phyloP scores from a whole-genome alignment of 148 eudicot species.

The Polygonum maritimum region DNA sequence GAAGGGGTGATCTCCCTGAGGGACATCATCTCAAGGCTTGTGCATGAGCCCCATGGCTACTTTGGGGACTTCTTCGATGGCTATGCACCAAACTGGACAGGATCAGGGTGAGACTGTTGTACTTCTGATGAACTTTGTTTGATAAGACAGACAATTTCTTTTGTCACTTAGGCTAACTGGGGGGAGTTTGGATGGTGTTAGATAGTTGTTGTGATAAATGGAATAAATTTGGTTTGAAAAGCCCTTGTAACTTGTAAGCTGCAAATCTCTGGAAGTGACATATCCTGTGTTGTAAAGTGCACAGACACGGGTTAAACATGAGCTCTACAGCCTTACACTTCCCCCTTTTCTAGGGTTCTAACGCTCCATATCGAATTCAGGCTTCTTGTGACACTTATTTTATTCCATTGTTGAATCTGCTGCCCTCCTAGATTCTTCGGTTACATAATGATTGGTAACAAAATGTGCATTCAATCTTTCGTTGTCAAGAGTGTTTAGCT shows the following conservation, averaged over 20 bases:
- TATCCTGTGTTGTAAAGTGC: neutral
- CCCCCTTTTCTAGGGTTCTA: neutral
- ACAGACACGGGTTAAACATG: neutral
- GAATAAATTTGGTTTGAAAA: neutral
- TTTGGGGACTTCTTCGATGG: constrained; percentile 98
- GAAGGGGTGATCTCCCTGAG: constrained; percentile 86
- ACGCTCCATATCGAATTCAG: neutral
- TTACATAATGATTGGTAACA: neutral
- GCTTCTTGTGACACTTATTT: neutral
- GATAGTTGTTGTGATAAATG: constrained; percentile 3
- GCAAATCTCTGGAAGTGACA: neutral
- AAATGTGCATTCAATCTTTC: neutral
- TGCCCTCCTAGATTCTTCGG: neutral
- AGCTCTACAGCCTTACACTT: neutral
- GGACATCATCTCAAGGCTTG: constrained; percentile 93
- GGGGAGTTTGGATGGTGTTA: neutral
- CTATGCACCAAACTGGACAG: constrained; percentile 11
- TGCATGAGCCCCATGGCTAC: constrained; percentile 84
- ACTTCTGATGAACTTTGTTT: neutral
- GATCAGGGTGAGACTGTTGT: neutral
- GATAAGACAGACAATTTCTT: neutral
- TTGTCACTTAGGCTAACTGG: constrained; percentile 9
- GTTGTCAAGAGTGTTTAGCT: neutral
- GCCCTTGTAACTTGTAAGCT: neutral
- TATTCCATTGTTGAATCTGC: neutral